Base-by-base conservation (phyloP, 768 basidiomycete genomes). In the Suillus clintonianus region DNA sequence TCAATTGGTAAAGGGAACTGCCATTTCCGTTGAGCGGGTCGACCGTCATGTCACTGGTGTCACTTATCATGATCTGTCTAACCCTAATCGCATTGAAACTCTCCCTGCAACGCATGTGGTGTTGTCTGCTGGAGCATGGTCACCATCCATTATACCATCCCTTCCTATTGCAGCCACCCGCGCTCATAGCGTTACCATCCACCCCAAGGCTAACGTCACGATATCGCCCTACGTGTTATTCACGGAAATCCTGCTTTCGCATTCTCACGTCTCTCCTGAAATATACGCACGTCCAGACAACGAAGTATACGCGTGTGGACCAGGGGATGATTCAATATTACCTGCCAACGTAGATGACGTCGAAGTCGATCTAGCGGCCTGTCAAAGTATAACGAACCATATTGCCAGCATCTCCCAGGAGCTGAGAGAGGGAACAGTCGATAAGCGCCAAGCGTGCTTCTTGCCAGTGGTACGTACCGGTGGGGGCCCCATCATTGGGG, bases 101-200 rank as follows among this genome's bases (percentile, higher is more conserved):
- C 69, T 90, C 19, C 73, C 81, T 0, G 89, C 90, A 17, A 89
- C 89, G 11, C 82, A 89, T 61, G 85, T 95, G 65, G 79, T 97
- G 45, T 74, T 97, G 57, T 84, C 88, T 45, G 91, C 91, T n/a
- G 95, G 95, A 30, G 90, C 92, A 17, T 97, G 95, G 94, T 91
- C 92, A 0, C 81, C 91, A 9, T 70, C 71, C 10, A 72, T 96
- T 62, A 59, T 90, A 37, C 79, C 83, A 10, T 65, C 76, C 22
- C 80, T 91, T 34, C 87, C 89, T 17, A 82, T 92, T 67, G 70
- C 78, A n/a, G 83, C 82, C 48, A 87, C 83, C 7, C 87, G 91
- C 60, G 90, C 89, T 0, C 91, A 92, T 73, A 91, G 89, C 69
- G 83, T 93, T 70, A 86, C 85, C 9, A 85, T 91, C 65, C 84